Base-by-base conservation (phyloP, 2,329 filamentous ascomycete species). In the Trichoderma citrinoviride region DNA sequence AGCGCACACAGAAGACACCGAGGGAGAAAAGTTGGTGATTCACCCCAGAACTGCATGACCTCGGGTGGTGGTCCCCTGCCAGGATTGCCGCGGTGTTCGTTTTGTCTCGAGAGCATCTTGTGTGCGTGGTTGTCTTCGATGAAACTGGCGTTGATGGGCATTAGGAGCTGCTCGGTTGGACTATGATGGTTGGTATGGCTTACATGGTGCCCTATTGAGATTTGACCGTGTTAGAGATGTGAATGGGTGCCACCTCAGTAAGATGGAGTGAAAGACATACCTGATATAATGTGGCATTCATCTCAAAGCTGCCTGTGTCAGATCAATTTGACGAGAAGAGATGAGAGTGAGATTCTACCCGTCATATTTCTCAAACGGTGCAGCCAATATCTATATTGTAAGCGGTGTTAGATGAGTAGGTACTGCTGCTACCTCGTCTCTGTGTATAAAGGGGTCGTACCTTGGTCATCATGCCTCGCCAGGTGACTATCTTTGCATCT, bases 401-500 rank as follows among this genome's bases (percentile, higher is more conserved):
- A 62, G 41, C 56, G 21, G 25, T n/a, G 37, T 14, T 14, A 2
- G n/a, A n/a, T n/a, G n/a, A n/a, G n/a, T n/a, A n/a, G n/a, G 4
- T 47, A 8, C 41, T 56, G 40, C 41, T 21, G 23, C 12, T 50
- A 7, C 17, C 50, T 50, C 15, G 21, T 10, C 7, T n/a, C 25
- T 21, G n/a, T 23, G 7, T 14, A 43, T 23, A 60, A 77, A 61
- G 23, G 23, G 5, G 27, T 10, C 3, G 12, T 74, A 93, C 92
- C 84, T 97, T 99, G 68, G 95, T 98, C 89, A 99, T 93, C 92
- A 98, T 97, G 43, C 95, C 95, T 72, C 95, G 84, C 94, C 94
- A 99, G 1, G 94, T 98, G 58, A 98, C 83, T 52, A 98, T 76
- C 71, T 96, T 87, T 2, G 90, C 89, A 67, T 93, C 88, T 37